A percentile compares a stretch with the other conserved stretches of the same genome.
phyloP scores from a whole-genome alignment of 805 yeast genomes.

The Candida bentonensis region DNA sequence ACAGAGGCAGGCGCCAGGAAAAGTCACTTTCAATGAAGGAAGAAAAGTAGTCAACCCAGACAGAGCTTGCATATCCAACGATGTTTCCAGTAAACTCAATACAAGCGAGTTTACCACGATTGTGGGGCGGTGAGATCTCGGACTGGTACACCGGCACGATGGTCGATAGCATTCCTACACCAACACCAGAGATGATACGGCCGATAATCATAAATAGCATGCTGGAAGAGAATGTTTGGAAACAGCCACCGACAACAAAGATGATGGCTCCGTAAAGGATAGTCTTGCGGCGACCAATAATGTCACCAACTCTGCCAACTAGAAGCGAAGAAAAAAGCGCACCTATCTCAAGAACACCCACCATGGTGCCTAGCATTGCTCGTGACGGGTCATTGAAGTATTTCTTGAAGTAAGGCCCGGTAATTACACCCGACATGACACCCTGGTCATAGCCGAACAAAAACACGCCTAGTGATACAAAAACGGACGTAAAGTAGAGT shows the following conservation, averaged over 20 bases:
- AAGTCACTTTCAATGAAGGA: constrained; percentile 45
- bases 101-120: constrained; percentile 73
- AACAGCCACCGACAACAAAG: constrained; percentile 63
- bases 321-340: constrained; percentile 68
- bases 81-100: constrained; percentile 82
- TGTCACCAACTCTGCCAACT: constrained; percentile 67
- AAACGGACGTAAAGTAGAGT: constrained; percentile 28
- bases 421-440: constrained; percentile 75
- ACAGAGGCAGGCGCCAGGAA: constrained; percentile 71
- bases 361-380: constrained; percentile 69
- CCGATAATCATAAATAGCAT: constrained; percentile 54
- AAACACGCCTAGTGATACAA: constrained; percentile 37
- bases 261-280: constrained; percentile 67
- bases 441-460: constrained; percentile 80
- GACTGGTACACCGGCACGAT: constrained; percentile 82
- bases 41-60: constrained; percentile 76
- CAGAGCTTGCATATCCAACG: constrained; percentile 65
- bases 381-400: constrained; percentile 66
- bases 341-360: constrained; percentile 78
- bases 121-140: constrained; percentile 78
- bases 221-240: constrained; percentile 50
- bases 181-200: constrained; percentile 67
- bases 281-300: constrained; percentile 64
- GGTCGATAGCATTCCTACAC: constrained; percentile 72
- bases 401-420: constrained; percentile 52